Base-by-base conservation (phyloP, 2,329 filamentous ascomycete genomes). In the Sclerotinia trifoliorum region DNA sequence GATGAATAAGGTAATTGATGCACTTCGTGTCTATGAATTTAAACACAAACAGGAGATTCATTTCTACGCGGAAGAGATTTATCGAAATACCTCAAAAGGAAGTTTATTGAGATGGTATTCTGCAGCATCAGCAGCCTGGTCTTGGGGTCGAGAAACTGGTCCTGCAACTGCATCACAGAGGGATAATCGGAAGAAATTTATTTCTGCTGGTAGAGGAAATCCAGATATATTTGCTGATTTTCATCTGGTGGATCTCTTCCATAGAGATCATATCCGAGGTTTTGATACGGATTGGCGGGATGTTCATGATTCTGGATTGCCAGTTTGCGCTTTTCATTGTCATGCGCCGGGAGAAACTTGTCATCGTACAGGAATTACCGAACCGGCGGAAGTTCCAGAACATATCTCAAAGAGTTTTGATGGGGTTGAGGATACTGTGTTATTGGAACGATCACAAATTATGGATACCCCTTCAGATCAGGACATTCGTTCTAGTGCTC, bases 71-170 rank as follows among this genome's bases (percentile, higher is more conserved):
- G 48, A 44, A 64, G 61, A 64, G 6, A 64, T 64, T 29, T 64
- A 64, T 29, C 35, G 26, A 19, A 64, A 64, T 55, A 64, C 61
- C n/a, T 55, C 48, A 1, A 52, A 64, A 11, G 32, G 61, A n/a
- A 64, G 61, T 39, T 44, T 55, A 5, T 26, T 64, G 61, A 54
- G 61, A 55, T 64, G 61, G 61, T 64, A 64, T n/a, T 64, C 32
- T 5, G 61, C 61, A 2, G 61, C 61, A 55, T 64, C 61, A n/a
- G 61, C 48, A 29, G 61, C 61, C 0, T 64, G 61, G 61, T 64
- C 61, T n/a, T 64, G 61, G 61, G 61, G 48, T 42, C 46, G 61
- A n/a, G 61, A 64, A 44, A 64, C 61, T 5, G 61, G 61, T n/a
- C 48, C 61, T 26, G 48, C 61, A 55, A 64, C 61, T 55, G 24